A percentile compares a stretch with the other conserved stretches of the same genome.
phyloP scores from a whole-genome alignment of 176 grass and related monocot genomes.

The Ananas comosus region DNA sequence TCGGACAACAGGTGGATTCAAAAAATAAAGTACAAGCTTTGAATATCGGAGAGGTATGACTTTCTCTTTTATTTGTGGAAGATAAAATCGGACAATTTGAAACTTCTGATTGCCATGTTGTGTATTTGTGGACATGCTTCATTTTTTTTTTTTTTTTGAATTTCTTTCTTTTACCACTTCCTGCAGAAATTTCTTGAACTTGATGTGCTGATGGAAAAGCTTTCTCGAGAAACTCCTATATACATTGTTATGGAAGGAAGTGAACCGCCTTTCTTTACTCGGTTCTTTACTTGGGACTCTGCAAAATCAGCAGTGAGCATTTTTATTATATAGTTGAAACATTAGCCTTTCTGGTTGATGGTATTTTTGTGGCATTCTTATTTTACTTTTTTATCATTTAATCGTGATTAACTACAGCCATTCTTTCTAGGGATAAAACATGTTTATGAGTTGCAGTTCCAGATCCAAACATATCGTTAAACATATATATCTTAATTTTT shows the following conservation, averaged over 20 bases:
- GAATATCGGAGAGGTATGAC: constrained; percentile 54
- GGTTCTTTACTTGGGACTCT: constrained; percentile 82
- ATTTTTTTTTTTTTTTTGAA: constrained; percentile 3
- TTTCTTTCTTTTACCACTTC: constrained; percentile 17
- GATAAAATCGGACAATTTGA: not conserved
- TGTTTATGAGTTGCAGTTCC: not conserved
- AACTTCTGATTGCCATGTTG: constrained; percentile 4
- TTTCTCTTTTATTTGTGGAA: not conserved
- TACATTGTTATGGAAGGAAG: constrained; percentile 69
- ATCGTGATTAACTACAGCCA: too few species aligned
- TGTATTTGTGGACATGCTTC: not conserved
- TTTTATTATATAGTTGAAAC: not conserved
- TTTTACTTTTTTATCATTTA: not conserved
- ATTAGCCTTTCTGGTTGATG: not conserved
- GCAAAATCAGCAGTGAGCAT: constrained; percentile 57
- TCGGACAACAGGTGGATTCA: constrained; percentile 68
- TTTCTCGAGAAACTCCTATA: constrained; percentile 52
- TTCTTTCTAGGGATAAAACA: not conserved
- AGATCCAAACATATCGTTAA: not conserved
- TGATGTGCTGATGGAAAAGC: constrained; percentile 70
- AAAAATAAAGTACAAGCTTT: constrained; percentile 74
- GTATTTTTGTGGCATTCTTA: not conserved
- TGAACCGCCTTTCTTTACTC: constrained; percentile 75
- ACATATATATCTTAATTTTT: not conserved
- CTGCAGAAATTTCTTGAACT: constrained; percentile 78